These are phyloP conservation scores for Pyrrhoderma lamaoense DNA, from an alignment of 1,284 basidiomycete genomes.

Conservation along the genomic window DNA sequence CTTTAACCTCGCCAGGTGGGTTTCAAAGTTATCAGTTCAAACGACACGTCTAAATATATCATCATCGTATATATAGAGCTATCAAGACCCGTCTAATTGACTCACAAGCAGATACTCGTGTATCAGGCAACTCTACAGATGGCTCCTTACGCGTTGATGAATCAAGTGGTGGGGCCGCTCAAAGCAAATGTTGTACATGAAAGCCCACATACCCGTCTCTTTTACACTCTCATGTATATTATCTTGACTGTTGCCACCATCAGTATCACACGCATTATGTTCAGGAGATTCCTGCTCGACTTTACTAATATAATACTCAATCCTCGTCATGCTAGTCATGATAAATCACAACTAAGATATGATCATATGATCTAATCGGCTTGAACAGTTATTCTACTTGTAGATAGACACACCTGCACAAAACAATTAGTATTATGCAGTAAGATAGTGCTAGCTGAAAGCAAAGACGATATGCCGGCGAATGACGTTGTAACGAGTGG, in stretches of 20 bases:
- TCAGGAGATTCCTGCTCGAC: background rate
- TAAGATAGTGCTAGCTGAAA: too few species aligned
- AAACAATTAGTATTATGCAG: too few species aligned
- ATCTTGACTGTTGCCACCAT: background rate
- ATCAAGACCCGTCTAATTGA: conserved; percentile 98
- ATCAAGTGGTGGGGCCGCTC: conserved; percentile 34
- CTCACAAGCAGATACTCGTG: conserved; percentile 68
- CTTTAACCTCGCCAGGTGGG: conserved; percentile 91
- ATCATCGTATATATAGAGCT: conserved; percentile 48
- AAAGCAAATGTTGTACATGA: conserved; percentile 53
- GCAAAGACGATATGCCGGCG: too few species aligned
- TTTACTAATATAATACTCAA: background rate
- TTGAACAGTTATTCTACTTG: too few species aligned
- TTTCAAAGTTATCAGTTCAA: conserved; percentile 14
- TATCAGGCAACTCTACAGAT: conserved; percentile 37
- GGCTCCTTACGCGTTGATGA: conserved; percentile 63
- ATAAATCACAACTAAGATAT: conserved; percentile 7
- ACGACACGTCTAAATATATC: conserved; percentile 2
- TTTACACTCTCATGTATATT: conserved; percentile 1
- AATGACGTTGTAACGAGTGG: too few species aligned
- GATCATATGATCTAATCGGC: too few species aligned
- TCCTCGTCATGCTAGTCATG: background rate
- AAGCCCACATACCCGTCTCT: background rate
- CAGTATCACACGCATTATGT: conserved; percentile 1
- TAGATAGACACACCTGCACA: too few species aligned